phyloP scores from a whole-genome alignment of 495 filamentous ascomycete genomes.

The Tuber magnatum region DNA sequence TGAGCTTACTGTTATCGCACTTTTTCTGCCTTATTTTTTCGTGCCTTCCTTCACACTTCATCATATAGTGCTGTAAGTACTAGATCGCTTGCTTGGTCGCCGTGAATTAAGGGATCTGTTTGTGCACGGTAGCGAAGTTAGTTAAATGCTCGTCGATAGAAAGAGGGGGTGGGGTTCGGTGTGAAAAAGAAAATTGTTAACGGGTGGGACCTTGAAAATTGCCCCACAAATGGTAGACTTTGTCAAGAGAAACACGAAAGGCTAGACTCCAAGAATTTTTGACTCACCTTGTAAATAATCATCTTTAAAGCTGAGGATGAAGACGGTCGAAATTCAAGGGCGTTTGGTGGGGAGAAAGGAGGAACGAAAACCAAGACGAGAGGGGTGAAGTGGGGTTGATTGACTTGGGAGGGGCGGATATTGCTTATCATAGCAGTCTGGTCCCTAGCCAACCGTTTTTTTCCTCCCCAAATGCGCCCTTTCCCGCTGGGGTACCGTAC shows the following conservation, averaged over 20 bases:
- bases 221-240: neutral
- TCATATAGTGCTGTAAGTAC: too few relatives aligned
- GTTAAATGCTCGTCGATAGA: neutral
- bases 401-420: too few relatives aligned
- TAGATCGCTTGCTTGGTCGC: slow-evolving; percentile 71
- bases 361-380: slow-evolving; percentile 31
- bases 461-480: too few relatives aligned
- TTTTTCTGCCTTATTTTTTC: too few relatives aligned
- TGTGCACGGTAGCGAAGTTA: slow-evolving; percentile 91
- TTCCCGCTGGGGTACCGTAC: too few relatives aligned
- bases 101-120: slow-evolving; percentile 94
- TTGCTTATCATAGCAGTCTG: too few relatives aligned
- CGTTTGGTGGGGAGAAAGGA: slow-evolving; percentile 15
- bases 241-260: neutral
- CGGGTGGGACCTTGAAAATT: neutral
- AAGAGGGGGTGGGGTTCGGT: neutral
- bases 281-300: slow-evolving; percentile 80
- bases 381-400: too few relatives aligned
- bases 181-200: neutral
- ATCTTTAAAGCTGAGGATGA: slow-evolving; percentile 52
- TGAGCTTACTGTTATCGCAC: too few relatives aligned
- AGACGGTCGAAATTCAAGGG: slow-evolving; percentile 19
- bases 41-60: too few relatives aligned
- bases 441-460: too few relatives aligned
- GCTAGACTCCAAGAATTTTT: neutral